These are phyloP conservation scores for Lagerstroemia speciosa DNA, from an alignment of 345 rosid genomes.

Conservation along the genomic window DNA sequence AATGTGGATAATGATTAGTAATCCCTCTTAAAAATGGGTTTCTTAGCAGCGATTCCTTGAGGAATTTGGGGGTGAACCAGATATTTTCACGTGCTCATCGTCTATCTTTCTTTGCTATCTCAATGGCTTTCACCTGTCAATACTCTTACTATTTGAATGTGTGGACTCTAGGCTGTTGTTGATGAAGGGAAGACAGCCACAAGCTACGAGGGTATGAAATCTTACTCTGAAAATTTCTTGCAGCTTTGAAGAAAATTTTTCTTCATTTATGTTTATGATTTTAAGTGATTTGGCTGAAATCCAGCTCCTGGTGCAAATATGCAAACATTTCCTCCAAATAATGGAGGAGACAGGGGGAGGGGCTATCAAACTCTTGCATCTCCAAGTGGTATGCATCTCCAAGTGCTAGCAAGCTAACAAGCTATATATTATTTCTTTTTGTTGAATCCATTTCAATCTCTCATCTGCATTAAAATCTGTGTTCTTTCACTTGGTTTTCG, in stretches of 20 bases:
- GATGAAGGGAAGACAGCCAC: slow-evolving; percentile 36
- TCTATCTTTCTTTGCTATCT: background rate
- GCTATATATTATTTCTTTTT: too few relatives aligned
- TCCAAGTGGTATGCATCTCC: slow-evolving; percentile 43
- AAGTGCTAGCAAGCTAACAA: background rate
- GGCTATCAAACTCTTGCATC: slow-evolving; percentile 68
- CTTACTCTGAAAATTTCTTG: slow-evolving; percentile 6
- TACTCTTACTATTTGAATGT: background rate
- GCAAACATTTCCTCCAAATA: slow-evolving; percentile 61
- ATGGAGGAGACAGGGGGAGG: slow-evolving; percentile 33
- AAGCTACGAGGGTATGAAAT: slow-evolving; percentile 41
- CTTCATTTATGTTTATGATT: slow-evolving; percentile 3
- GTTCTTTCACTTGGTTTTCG: background rate
- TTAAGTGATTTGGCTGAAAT: slow-evolving; percentile 10
- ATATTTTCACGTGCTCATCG: background rate
- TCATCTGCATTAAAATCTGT: background rate
- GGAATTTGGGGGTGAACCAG: background rate
- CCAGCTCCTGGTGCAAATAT: slow-evolving; percentile 64
- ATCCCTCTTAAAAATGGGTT: background rate
- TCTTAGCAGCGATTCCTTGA: background rate
- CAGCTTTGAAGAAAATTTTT: background rate
- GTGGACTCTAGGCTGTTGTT: slow-evolving; percentile 46
- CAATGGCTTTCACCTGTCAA: background rate
- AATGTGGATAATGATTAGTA: background rate
- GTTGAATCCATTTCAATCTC: background rate